Conservation (phyloP, 148 eudicot species). For the Chenopodium album region DNA sequence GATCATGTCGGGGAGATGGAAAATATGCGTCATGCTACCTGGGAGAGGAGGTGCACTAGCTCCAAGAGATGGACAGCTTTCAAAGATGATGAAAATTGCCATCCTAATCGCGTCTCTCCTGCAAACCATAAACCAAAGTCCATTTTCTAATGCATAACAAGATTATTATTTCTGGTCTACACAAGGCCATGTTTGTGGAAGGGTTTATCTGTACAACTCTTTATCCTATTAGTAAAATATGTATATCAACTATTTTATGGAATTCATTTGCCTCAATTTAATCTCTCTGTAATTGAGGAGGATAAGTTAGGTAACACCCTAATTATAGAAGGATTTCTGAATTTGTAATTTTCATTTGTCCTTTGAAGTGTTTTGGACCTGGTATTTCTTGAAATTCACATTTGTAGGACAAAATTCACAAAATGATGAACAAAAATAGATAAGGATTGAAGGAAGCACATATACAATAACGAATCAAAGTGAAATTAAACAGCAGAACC, state of each 20-base stretch:
- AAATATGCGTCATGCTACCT: slow-evolving; percentile 26
- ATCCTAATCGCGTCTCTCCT: slow-evolving; percentile 66
- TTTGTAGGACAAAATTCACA: not conserved
- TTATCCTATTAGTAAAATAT: not conserved
- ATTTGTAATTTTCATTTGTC: too few species aligned
- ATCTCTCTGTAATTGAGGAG: too few species aligned
- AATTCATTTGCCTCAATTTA: not conserved
- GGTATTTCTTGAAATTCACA: not conserved
- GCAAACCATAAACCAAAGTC: slow-evolving; percentile 14
- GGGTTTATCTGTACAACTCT: not conserved
- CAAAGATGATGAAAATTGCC: slow-evolving; percentile 65
- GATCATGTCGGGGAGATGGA: slow-evolving; percentile 62
- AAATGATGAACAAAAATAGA: not conserved
- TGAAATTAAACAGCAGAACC: not conserved
- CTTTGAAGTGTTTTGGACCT: too few species aligned
- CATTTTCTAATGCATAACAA: slow-evolving; percentile 1
- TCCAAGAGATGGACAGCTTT: slow-evolving; percentile 74
- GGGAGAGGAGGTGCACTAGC: slow-evolving; percentile 42
- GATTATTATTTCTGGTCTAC: not conserved
- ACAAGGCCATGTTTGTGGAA: not conserved
- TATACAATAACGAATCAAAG: too few species aligned
- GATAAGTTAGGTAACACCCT: not conserved
- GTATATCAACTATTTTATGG: not conserved
- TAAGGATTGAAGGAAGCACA: not conserved
- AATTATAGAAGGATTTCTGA: not conserved